phyloP scores from a whole-genome alignment of 179 eudicot genomes.

The Beta corolliflora region DNA sequence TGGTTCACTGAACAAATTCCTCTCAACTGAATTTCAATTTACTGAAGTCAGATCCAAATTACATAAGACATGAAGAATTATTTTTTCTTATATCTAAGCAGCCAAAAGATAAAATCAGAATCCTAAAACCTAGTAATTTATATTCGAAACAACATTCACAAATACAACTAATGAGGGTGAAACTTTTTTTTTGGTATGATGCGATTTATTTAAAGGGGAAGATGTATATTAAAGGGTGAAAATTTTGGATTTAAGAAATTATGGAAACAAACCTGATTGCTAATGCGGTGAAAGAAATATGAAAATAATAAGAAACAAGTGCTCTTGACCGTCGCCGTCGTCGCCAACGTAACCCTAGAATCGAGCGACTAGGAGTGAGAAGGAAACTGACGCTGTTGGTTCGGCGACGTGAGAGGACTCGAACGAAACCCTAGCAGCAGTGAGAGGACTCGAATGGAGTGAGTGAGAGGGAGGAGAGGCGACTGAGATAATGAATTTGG shows the following conservation, averaged over 20 bases:
- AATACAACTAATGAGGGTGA: not conserved
- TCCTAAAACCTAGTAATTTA: not conserved
- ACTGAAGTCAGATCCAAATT: not conserved
- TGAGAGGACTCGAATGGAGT: no score
- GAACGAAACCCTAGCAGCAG: no score
- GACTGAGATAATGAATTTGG: no score
- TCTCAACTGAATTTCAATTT: not conserved
- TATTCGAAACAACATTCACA: not conserved
- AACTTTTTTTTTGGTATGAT: not conserved
- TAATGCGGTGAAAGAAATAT: slow-evolving; percentile 21
- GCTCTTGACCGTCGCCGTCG: no score
- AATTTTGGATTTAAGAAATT: not conserved
- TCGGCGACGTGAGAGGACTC: no score
- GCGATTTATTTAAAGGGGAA: not conserved
- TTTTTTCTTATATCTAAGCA: not conserved
- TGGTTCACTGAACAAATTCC: not conserved
- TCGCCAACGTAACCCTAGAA: no score
- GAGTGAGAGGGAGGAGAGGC: no score
- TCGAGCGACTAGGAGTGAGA: no score
- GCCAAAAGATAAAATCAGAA: not conserved
- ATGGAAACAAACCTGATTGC: slow-evolving; percentile 46
- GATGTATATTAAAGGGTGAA: not conserved
- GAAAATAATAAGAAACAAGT: no score
- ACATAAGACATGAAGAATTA: not conserved
- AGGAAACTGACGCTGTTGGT: no score